phyloP scores from a whole-genome alignment of 345 rosid genomes.

The Anastatica hierochuntica region DNA sequence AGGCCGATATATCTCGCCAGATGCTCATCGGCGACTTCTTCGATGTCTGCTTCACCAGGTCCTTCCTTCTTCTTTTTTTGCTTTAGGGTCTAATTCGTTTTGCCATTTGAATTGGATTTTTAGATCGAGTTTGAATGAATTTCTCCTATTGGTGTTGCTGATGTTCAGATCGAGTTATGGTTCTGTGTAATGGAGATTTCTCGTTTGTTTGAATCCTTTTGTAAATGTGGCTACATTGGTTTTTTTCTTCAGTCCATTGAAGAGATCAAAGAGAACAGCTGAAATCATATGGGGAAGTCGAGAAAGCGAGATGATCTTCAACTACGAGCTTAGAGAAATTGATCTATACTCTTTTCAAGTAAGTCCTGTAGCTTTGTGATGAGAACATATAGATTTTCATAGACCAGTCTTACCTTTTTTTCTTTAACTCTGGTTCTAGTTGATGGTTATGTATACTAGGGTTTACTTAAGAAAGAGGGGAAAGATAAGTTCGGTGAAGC shows the following conservation, averaged over 20 bases:
- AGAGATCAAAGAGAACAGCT: conserved; percentile 76
- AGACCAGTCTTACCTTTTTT: neutral
- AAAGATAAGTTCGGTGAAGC: conserved; percentile 71
- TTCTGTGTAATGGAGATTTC: too few species aligned
- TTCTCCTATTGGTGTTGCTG: too few species aligned
- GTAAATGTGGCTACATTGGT: neutral
- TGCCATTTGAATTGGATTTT: too few species aligned
- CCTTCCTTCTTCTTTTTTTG: neutral
- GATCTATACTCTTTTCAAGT: conserved; percentile 92
- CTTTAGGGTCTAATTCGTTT: too few species aligned
- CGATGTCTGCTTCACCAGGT: conserved; percentile 84
- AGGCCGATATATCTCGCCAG: conserved; percentile 80
- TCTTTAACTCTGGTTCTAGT: neutral
- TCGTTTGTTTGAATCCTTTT: neutral
- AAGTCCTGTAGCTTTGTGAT: conserved; percentile 5
- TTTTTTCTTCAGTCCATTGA: conserved; percentile 67
- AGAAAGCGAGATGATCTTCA: conserved; percentile 46
- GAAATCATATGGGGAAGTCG: conserved; percentile 79
- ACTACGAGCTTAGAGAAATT: conserved; percentile 73
- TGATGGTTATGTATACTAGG: conserved; percentile 36
- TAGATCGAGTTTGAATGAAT: too few species aligned
- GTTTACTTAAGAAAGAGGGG: conserved; percentile 80
- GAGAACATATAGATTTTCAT: neutral
- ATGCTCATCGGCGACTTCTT: conserved; percentile 78
- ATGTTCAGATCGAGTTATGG: too few species aligned